Percentiles rank a stretch among this genome's conserved stretches.
phyloP scores from a whole-genome alignment of 1,284 basidiomycete species.

The Malassezia vespertilionis region DNA sequence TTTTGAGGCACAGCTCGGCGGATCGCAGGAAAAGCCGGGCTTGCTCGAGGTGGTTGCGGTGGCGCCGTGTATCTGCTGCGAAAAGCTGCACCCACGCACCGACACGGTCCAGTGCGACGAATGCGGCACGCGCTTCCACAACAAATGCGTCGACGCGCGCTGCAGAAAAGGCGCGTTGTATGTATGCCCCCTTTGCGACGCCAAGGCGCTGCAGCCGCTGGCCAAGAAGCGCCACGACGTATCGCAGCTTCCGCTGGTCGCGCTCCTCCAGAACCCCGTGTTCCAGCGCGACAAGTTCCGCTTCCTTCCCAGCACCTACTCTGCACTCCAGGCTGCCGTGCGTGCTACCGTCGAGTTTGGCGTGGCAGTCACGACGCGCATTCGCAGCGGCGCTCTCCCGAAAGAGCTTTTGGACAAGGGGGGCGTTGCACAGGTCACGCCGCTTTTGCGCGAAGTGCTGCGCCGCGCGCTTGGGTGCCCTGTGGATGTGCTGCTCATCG shows the following conservation, averaged over 20 bases:
- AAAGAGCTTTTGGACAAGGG: background rate
- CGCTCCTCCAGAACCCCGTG: conserved; percentile 24
- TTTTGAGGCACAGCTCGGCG: conserved; percentile 16
- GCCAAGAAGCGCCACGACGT: conserved; percentile 15
- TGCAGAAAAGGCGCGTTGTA: conserved; percentile 17
- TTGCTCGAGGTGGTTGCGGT: background rate
- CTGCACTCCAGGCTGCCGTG: conserved; percentile 12
- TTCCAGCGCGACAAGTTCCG: conserved; percentile 19
- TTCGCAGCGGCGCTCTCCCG: conserved; percentile 10
- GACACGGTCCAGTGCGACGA: conserved; percentile 19
- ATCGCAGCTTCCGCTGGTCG: conserved; percentile 28
- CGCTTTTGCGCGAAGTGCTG: conserved; percentile 22
- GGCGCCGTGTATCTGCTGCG: conserved; percentile 31
- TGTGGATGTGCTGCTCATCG: conserved; percentile 27
- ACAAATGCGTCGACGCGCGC: conserved; percentile 28
- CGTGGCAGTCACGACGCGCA: conserved; percentile 15
- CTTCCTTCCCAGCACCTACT: conserved; percentile 13
- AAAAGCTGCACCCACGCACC: conserved; percentile 1
- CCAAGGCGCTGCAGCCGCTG: conserved; percentile 9
- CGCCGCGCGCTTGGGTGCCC: conserved; percentile 28
- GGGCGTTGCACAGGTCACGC: background rate
- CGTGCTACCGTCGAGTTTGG: conserved; percentile 19
- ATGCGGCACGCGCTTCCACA: conserved; percentile 29
- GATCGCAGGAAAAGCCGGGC: background rate
- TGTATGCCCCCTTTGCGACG: conserved; percentile 33